Evolutionary conservation across 345 rosid genomes (phyloP).

Genomic region (Excoecaria cochinchinensis): DNA sequence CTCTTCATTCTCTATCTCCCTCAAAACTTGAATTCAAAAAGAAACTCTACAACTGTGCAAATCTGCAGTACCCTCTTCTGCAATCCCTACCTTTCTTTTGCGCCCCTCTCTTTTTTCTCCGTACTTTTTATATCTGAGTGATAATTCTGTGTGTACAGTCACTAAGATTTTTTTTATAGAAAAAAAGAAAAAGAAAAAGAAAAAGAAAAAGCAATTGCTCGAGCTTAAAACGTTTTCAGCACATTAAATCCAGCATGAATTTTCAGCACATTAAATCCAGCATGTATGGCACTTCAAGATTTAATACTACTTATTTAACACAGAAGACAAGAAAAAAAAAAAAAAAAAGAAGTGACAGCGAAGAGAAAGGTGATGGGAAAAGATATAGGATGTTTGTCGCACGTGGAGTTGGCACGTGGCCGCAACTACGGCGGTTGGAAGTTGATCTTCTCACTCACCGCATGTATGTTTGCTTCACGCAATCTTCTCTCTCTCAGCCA

Average conservation of each 20-base stretch:
- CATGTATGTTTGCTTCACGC: constrained; percentile 56
- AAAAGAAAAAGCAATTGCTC: not conserved
- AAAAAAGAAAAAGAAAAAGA: no score
- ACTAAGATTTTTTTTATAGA: no score
- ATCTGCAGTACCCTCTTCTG: no score
- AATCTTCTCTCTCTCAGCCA: constrained; percentile 13
- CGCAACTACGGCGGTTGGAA: constrained; percentile 37
- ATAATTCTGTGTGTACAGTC: no score
- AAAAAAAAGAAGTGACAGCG: not conserved
- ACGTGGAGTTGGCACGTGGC: constrained; percentile 37
- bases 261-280: not conserved
- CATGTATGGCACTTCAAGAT: no score
- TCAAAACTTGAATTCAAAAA: no score
- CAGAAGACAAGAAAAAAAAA: not conserved
- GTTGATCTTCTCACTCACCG: constrained; percentile 36
- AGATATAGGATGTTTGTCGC: constrained; percentile 34
- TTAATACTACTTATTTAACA: not conserved
- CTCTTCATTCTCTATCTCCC: no score
- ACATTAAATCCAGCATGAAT: not conserved
- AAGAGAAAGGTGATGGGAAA: constrained; percentile 1
- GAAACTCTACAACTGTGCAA: no score
- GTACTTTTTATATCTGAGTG: no score
- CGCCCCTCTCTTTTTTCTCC: no score
- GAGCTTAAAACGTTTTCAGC: not conserved
- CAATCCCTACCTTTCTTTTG: no score